Evolutionary conservation across 2,329 filamentous ascomycete genomes (phyloP).

Genomic region (Diplodia scrobiculata): DNA sequence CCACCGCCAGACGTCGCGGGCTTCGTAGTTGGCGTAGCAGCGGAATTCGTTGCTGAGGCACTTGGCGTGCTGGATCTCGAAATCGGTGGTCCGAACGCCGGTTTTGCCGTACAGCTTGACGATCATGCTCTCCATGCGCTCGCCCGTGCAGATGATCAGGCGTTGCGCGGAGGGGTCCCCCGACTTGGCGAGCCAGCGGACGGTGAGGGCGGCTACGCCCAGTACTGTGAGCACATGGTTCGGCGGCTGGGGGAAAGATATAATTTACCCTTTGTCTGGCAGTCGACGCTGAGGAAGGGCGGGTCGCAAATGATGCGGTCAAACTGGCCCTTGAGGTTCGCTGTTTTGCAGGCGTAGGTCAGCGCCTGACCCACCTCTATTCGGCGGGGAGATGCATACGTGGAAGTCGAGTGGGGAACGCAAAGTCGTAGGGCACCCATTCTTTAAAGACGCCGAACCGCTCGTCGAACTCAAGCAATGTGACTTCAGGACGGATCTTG

Average conservation of each 20-base stretch:
- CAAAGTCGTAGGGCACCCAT: constrained; percentile 74
- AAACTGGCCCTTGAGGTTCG: constrained; percentile 62
- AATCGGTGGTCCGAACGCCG: constrained; percentile 66
- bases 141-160: constrained; percentile 73
- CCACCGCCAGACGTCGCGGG: constrained; percentile 50
- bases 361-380: neutral
- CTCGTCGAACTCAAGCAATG: constrained; percentile 72
- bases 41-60: constrained; percentile 79
- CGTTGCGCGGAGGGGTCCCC: constrained; percentile 42
- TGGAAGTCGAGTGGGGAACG: constrained; percentile 67
- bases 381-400: constrained; percentile 42
- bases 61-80: constrained; percentile 68
- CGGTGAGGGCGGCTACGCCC: constrained; percentile 66
- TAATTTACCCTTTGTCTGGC: constrained; percentile 69
- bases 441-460: constrained; percentile 74
- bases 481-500: constrained; percentile 57
- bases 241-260: too few species aligned
- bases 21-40: constrained; percentile 78
- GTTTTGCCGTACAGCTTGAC: constrained; percentile 66
- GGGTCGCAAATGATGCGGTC: constrained; percentile 76
- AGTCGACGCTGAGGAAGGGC: constrained; percentile 77
- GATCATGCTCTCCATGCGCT: constrained; percentile 69
- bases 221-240: neutral
- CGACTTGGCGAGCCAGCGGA: constrained; percentile 68
- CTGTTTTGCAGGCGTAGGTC: constrained; percentile 37